phyloP scores from a whole-genome alignment of 2,329 filamentous ascomycete species.

The Magnaporthales sp. region DNA sequence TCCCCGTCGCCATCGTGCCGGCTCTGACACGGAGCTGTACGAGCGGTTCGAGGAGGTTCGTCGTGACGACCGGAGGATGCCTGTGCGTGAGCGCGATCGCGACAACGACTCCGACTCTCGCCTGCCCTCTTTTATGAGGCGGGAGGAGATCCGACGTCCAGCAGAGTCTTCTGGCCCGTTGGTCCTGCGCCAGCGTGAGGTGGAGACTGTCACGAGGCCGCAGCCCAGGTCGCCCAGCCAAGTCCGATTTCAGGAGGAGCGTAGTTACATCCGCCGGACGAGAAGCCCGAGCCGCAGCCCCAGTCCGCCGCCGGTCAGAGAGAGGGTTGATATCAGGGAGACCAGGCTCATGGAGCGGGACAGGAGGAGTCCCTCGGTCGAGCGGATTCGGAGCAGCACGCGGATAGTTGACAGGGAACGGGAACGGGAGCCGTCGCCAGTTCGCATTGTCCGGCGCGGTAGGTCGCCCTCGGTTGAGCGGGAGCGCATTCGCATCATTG shows the following conservation, averaged over 20 bases:
- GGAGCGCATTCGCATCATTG: constrained; percentile 42
- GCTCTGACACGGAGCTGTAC: constrained; percentile 1
- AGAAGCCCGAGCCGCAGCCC: constrained; percentile 28
- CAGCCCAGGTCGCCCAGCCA: constrained; percentile 33
- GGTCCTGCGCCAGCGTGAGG: constrained; percentile 45
- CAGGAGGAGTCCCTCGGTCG: constrained; percentile 22
- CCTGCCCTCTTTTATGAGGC: constrained; percentile 41
- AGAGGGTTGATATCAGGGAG: constrained; percentile 18
- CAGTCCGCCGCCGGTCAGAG: constrained; percentile 21
- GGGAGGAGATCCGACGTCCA: constrained; percentile 31
- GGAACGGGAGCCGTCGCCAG: constrained; percentile 33
- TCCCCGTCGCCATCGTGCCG: not conserved
- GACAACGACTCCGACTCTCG: constrained; percentile 34
- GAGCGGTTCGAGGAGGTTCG: constrained; percentile 5
- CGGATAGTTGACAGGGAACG: constrained; percentile 32
- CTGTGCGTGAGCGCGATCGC: constrained; percentile 31
- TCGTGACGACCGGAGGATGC: constrained; percentile 5
- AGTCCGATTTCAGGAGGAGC: constrained; percentile 25
- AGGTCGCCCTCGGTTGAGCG: constrained; percentile 30
- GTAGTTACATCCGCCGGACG: constrained; percentile 29
- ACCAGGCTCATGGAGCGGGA: constrained; percentile 19
- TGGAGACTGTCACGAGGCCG: constrained; percentile 42
- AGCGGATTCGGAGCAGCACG: constrained; percentile 23
- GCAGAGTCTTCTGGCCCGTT: constrained; percentile 37
- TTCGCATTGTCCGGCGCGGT: not conserved